These are phyloP conservation scores for Wickerhamomyces sp. DNA, from an alignment of 1,139 yeast genomes.

Conservation along the genomic window DNA sequence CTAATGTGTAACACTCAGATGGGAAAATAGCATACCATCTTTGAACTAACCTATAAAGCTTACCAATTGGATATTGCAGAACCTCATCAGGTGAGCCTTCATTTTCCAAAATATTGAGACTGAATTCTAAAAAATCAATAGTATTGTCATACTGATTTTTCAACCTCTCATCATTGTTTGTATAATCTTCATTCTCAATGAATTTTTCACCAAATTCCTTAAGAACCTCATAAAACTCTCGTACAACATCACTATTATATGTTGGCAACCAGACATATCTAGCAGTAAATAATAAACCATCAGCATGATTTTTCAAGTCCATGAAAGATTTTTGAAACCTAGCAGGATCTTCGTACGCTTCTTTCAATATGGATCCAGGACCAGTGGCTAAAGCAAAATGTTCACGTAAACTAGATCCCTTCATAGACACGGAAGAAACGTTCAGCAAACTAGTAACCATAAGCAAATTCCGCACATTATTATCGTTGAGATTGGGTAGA, in stretches of 20 bases:
- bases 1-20: conserved; percentile 12
- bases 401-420: background rate
- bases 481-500: background rate
- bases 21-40: conserved; percentile 11
- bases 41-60: conserved; percentile 1
- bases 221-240: conserved; percentile 13
- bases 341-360: background rate
- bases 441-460: background rate
- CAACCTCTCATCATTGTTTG: conserved; percentile 1
- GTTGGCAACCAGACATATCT: conserved; percentile 17
- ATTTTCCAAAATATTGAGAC: background rate
- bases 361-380: background rate
- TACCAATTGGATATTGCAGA: conserved; percentile 3
- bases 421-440: background rate
- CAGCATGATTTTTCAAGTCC: conserved; percentile 11
- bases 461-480: background rate
- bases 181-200: conserved; percentile 7
- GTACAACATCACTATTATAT: conserved; percentile 12
- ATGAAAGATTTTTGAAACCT: conserved; percentile 11
- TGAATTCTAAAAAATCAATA: background rate
- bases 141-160: background rate
- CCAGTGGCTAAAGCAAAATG: background rate
- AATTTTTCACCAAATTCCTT: conserved; percentile 14
- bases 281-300: conserved; percentile 13
- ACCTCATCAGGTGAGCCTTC: conserved; percentile 1